Evolutionary conservation across 345 rosid species (phyloP).

Genomic region (Populus tremula): DNA sequence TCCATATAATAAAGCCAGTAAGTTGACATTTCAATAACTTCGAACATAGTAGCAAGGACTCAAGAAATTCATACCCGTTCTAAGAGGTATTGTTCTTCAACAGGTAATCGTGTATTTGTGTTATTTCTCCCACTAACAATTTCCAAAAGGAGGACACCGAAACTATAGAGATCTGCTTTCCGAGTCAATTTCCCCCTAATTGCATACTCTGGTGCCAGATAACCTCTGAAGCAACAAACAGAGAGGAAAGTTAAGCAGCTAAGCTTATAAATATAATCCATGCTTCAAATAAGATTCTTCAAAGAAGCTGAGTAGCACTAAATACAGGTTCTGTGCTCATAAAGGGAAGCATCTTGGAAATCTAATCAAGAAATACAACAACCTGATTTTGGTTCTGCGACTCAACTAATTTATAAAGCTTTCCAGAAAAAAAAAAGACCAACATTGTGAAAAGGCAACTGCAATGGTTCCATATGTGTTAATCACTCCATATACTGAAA

Average conservation of each 20-base stretch:
- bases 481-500: not conserved
- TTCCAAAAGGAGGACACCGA: conserved; percentile 86
- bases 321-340: not conserved
- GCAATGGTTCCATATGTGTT: not conserved
- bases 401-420: not conserved
- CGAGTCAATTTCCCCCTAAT: conserved; percentile 84
- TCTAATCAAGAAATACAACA: not conserved
- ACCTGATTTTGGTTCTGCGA: not conserved
- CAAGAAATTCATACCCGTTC: conserved; percentile 61
- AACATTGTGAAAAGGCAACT: not conserved
- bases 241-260: not conserved
- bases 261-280: not conserved
- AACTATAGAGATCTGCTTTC: conserved; percentile 92
- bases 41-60: not conserved
- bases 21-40: not conserved
- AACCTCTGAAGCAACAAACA: conserved; percentile 56
- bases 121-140: conserved; percentile 86
- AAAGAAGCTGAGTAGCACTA: not conserved
- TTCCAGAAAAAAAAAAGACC: not conserved
- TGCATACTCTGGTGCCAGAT: conserved; percentile 97
- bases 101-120: conserved; percentile 66
- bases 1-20: not conserved
- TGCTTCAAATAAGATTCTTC: not conserved
- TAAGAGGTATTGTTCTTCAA: conserved; percentile 73
- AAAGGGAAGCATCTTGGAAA: not conserved